These are phyloP conservation scores for Erodium moschatum DNA, from an alignment of 441 rosid species.

Conservation along the genomic window DNA sequence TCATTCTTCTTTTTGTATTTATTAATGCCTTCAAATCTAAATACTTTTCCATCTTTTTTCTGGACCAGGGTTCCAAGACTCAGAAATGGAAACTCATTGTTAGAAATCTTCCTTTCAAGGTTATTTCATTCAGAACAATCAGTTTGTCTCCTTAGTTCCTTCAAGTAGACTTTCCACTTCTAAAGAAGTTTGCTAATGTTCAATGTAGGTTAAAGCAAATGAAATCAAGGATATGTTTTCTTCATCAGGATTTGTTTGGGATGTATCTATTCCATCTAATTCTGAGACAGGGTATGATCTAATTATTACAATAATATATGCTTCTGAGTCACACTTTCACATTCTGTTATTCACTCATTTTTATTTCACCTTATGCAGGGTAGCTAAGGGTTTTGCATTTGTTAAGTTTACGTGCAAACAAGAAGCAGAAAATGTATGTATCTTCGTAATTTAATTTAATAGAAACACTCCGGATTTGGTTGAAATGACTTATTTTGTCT, in stretches of 20 bases:
- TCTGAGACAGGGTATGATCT: conserved; percentile 61
- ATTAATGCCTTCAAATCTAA: conserved; percentile 10
- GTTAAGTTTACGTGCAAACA: conserved; percentile 84
- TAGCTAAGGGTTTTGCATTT: conserved; percentile 75
- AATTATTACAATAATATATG: conserved; percentile 3
- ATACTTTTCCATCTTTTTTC: conserved; percentile 19
- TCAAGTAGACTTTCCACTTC: conserved; percentile 18
- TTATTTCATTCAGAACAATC: conserved; percentile 21
- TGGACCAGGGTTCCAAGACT: conserved; percentile 80
- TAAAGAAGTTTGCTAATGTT: conserved; percentile 23
- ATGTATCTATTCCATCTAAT: conserved; percentile 65
- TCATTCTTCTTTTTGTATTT: not conserved
- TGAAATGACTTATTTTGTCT: conserved; percentile 11
- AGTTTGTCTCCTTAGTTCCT: conserved; percentile 12
- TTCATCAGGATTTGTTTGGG: conserved; percentile 87
- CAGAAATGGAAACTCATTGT: conserved; percentile 92
- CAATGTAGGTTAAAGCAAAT: conserved; percentile 56
- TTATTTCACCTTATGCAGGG: conserved; percentile 32
- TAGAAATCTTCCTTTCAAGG: conserved; percentile 92
- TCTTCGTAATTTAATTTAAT: conserved; percentile 10
- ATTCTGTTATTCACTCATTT: conserved; percentile 15
- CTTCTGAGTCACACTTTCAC: not conserved
- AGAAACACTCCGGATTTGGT: conserved; percentile 9
- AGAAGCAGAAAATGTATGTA: conserved; percentile 71
- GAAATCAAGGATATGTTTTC: conserved; percentile 59